phyloP scores from a whole-genome alignment of 257 asterid species.

The Anisodus tanguticus region DNA sequence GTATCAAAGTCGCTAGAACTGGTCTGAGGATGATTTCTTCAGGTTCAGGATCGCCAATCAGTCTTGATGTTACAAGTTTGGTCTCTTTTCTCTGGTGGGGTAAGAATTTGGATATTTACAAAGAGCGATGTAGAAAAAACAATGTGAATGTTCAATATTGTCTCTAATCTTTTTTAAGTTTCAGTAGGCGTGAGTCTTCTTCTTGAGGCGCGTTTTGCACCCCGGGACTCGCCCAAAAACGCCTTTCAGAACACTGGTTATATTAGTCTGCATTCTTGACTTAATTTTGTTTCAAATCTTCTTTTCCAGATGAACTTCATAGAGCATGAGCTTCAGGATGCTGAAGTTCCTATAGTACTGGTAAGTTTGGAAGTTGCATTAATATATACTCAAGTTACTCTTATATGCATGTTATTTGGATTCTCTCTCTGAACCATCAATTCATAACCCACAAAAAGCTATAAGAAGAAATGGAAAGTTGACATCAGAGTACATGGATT shows the following conservation, averaged over 20 bases:
- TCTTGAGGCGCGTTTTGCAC: not conserved
- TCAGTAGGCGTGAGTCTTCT: not conserved
- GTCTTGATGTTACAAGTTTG: not conserved
- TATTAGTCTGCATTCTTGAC: conserved; percentile 4
- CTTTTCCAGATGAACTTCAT: conserved; percentile 67
- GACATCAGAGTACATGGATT: not conserved
- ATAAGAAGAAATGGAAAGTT: not conserved
- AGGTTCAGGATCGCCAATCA: not conserved
- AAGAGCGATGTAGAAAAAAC: not conserved
- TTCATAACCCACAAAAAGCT: conserved; percentile 7
- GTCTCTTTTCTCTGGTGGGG: not conserved
- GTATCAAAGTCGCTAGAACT: not conserved
- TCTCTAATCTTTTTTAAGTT: not conserved
- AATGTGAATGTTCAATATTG: not conserved
- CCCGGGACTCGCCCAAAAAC: not conserved
- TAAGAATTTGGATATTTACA: not conserved
- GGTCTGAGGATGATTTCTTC: not conserved
- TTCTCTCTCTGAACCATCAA: not conserved
- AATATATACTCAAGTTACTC: conserved; percentile 10
- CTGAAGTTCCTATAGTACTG: conserved; percentile 67
- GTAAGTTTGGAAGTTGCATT: conserved; percentile 46
- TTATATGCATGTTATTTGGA: not conserved
- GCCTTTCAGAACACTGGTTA: not conserved
- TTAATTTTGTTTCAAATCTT: conserved; percentile 13
- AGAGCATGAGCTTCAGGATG: conserved; percentile 67